phyloP scores from a whole-genome alignment of 2,329 filamentous ascomycete species.

The Trichoderma semiorbis region DNA sequence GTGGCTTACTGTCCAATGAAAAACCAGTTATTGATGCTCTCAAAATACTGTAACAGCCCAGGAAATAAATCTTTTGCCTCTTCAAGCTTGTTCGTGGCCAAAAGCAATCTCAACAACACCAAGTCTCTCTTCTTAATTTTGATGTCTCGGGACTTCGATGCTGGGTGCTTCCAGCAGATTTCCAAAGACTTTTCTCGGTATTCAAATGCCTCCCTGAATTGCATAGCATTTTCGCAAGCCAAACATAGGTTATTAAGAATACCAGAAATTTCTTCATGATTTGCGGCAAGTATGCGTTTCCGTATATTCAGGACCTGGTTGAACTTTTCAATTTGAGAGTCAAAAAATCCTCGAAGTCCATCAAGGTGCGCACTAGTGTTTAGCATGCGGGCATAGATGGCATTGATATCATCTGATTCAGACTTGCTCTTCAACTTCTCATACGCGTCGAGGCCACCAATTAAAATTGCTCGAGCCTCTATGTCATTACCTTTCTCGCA shows the following conservation, averaged over 20 bases:
- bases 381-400: background rate
- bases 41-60: background rate
- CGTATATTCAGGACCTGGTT: background rate
- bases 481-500: background rate
- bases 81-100: background rate
- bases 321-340: background rate
- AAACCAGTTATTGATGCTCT: background rate
- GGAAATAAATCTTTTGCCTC: background rate
- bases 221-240: background rate
- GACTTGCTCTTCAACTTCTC: background rate
- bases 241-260: background rate
- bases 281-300: background rate
- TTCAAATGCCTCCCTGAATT: background rate
- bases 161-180: background rate
- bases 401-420: background rate
- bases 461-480: background rate
- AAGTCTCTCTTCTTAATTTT: background rate
- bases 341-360: rapidly evolving
- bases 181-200: background rate
- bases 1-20: background rate
- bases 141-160: background rate
- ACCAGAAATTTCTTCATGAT: background rate
- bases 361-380: background rate
- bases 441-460: background rate
- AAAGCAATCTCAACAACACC: background rate